A percentile compares a stretch with the other conserved stretches of the same genome.
phyloP scores from a whole-genome alignment of 331 rosid species.

The Rosa hybrid region DNA sequence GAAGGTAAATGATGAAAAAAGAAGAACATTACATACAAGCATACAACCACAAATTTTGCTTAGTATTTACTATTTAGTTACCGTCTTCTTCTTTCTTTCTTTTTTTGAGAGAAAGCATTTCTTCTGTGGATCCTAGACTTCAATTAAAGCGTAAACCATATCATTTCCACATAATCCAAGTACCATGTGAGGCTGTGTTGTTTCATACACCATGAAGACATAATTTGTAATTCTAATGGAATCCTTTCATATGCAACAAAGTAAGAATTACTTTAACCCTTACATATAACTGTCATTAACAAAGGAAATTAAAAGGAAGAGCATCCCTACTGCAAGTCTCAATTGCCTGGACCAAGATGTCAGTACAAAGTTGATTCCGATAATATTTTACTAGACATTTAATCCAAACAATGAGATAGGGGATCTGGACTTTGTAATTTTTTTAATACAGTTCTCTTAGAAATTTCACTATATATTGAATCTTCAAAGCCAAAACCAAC shows the following conservation, averaged over 20 bases:
- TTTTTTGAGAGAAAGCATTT: neutral
- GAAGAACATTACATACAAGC: neutral
- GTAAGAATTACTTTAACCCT: neutral
- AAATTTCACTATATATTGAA: too few species aligned
- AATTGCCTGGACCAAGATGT: neutral
- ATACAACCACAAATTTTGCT: neutral
- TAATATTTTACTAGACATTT: neutral
- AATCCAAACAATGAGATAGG: neutral
- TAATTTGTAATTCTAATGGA: neutral
- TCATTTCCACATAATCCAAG: neutral
- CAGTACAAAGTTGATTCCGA: neutral
- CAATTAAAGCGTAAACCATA: neutral
- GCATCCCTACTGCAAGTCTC: neutral
- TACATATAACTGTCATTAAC: neutral
- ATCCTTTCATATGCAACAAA: neutral
- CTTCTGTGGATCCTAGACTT: neutral
- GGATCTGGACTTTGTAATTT: neutral
- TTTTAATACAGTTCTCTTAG: too few species aligned
- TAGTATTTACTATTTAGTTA: neutral
- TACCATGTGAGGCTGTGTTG: neutral
- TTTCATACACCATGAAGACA: neutral
- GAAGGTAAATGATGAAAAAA: neutral
- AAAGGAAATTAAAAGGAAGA: slow-evolving; percentile 4
- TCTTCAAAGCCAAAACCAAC: too few species aligned
- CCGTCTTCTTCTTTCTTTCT: neutral